Conservation (phyloP, 345 rosid species). For the Boechera stricta region DNA sequence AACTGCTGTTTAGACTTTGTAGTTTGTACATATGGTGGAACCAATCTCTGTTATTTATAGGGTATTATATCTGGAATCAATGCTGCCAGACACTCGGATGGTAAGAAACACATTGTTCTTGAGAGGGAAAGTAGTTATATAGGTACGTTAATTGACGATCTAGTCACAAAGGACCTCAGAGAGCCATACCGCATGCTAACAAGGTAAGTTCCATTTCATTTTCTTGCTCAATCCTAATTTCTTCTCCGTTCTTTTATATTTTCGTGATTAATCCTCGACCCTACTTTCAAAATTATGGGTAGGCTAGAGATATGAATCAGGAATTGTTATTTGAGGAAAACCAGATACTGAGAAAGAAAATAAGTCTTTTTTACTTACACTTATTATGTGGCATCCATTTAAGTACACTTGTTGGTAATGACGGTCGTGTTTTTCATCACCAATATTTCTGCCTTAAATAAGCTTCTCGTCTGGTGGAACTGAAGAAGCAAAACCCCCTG, state of each 20-base stretch:
- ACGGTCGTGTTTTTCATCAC: not conserved
- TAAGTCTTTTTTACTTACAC: not conserved
- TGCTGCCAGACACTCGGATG: constrained; percentile 88
- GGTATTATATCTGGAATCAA: constrained; percentile 94
- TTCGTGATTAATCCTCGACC: not conserved
- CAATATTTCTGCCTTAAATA: not conserved
- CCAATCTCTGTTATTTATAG: constrained; percentile 45
- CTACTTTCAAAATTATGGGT: not conserved
- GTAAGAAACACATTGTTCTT: constrained; percentile 82
- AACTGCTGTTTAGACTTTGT: constrained; percentile 16
- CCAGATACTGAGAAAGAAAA: not conserved
- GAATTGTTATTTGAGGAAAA: not conserved
- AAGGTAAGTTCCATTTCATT: constrained; percentile 55
- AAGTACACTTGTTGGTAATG: not conserved
- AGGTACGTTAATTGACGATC: constrained; percentile 93
- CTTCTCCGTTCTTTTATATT: not conserved
- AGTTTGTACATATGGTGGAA: not conserved
- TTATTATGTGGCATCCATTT: constrained; percentile 1
- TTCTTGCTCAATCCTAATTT: constrained; percentile 18
- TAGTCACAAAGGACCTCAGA: constrained; percentile 93
- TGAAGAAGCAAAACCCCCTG: not conserved
- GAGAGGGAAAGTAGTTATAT: constrained; percentile 97
- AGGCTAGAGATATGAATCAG: not conserved
- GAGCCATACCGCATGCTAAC: constrained; percentile 99
- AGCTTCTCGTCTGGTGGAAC: not conserved